Conservation (phyloP, 176 grass and related monocot species). For the Zizania latifolia region DNA sequence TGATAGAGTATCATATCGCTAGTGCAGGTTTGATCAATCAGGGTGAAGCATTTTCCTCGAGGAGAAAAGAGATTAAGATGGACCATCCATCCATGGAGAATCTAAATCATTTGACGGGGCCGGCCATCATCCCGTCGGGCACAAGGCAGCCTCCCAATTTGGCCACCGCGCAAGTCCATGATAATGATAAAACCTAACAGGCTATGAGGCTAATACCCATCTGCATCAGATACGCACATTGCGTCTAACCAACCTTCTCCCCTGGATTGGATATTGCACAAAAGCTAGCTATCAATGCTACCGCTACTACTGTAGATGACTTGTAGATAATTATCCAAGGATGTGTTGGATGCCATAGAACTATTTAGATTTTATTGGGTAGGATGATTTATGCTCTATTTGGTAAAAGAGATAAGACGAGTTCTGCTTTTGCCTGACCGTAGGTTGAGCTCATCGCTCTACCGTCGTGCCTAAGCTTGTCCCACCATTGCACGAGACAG, state of each 20-base stretch:
- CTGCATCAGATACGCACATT: not conserved
- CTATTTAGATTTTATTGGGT: no score
- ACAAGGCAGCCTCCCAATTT: conserved; percentile 27
- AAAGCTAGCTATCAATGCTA: not conserved
- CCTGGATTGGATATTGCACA: not conserved
- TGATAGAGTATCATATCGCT: not conserved
- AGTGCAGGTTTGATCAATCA: not conserved
- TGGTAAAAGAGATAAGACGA: no score
- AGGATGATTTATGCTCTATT: no score
- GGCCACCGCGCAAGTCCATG: conserved; percentile 26
- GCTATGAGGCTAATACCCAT: no score
- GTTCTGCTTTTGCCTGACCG: no score
- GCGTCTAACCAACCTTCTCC: not conserved
- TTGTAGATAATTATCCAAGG: no score
- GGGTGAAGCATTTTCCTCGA: not conserved
- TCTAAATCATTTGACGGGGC: not conserved
- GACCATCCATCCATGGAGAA: not conserved
- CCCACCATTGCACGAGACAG: no score
- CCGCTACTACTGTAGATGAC: not conserved
- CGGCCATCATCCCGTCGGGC: not conserved
- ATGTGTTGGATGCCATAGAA: no score
- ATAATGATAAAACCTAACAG: not conserved
- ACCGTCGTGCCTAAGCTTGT: no score
- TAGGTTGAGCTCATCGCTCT: no score
- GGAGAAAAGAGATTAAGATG: not conserved